Conservation (phyloP, 257 asterid genomes). For the Handroanthus guayacan region DNA sequence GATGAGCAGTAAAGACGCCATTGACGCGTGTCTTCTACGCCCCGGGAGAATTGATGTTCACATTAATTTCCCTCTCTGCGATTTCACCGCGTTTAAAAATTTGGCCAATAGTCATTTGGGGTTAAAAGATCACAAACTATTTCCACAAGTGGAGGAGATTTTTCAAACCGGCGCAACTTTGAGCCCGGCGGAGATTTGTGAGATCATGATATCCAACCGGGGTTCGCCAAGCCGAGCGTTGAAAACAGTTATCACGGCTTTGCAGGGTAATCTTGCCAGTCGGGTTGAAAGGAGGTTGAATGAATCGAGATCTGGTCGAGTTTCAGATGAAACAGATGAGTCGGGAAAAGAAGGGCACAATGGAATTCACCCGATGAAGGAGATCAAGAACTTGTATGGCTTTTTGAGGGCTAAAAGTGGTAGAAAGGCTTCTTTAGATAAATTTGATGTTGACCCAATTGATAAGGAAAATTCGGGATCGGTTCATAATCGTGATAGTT, state of each 20-base stretch:
- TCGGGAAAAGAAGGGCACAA: conserved; percentile 41
- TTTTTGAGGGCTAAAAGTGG: conserved; percentile 49
- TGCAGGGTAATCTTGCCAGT: conserved; percentile 45
- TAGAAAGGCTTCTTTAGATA: conserved; percentile 46
- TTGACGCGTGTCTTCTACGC: conserved; percentile 55
- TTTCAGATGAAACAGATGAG: conserved; percentile 44
- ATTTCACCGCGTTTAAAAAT: conserved; percentile 59
- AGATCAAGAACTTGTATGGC: conserved; percentile 57
- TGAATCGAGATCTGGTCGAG: conserved; percentile 42
- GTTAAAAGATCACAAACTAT: conserved; percentile 62
- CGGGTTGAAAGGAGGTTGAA: conserved; percentile 42
- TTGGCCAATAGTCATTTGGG: conserved; percentile 65
- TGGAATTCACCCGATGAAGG: conserved; percentile 43
- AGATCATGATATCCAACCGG: conserved; percentile 67
- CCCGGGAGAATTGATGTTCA: conserved; percentile 71
- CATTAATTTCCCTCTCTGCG: conserved; percentile 62
- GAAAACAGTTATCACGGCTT: conserved; percentile 59
- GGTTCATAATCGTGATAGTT: conserved; percentile 26
- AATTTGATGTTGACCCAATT: conserved; percentile 30
- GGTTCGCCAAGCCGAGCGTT: conserved; percentile 66
- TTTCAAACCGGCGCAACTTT: conserved; percentile 61
- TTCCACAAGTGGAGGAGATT: conserved; percentile 62
- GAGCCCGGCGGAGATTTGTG: conserved; percentile 67
- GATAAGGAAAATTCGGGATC: conserved; percentile 52
- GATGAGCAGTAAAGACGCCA: conserved; percentile 52